Percentiles rank a stretch among this genome's conserved stretches.
Evolutionary conservation across 108 stramenopile genomes (phyloP).

Genomic region (Pseudonitzschia delicatissima): DNA sequence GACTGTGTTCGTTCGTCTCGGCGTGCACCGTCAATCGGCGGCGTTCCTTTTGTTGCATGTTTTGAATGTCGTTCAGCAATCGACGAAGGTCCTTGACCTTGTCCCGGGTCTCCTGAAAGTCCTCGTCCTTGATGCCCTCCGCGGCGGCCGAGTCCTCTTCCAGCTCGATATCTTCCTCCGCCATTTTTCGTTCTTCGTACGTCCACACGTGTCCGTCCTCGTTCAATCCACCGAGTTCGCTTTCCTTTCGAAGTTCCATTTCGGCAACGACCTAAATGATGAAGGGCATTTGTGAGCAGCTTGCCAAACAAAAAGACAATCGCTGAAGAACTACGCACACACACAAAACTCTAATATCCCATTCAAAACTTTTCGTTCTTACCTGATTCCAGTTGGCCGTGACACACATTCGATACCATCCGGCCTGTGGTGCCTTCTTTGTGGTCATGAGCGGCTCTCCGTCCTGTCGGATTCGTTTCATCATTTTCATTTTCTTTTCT

Average conservation of each 20-base stretch:
- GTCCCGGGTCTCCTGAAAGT: constrained; percentile 55
- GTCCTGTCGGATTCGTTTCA: constrained; percentile 41
- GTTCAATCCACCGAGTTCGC: constrained; percentile 58
- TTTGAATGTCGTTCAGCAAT: constrained; percentile 67
- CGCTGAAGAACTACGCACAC: neutral
- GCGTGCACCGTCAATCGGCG: constrained; percentile 65
- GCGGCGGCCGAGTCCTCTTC: constrained; percentile 55
- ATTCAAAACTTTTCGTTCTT: no score
- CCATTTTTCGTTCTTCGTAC: constrained; percentile 44
- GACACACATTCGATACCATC: constrained; percentile 83
- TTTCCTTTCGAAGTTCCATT: constrained; percentile 74
- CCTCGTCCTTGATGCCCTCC: constrained; percentile 75
- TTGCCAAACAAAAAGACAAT: neutral
- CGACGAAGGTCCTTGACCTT: constrained; percentile 59
- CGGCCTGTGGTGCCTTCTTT: constrained; percentile 33
- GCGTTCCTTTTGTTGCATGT: constrained; percentile 73
- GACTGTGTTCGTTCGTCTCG: constrained; percentile 74
- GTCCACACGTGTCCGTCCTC: constrained; percentile 62
- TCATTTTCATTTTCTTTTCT: constrained; percentile 26
- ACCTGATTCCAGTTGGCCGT: constrained; percentile 40
- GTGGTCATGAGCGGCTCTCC: constrained; percentile 70
- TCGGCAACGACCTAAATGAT: constrained; percentile 53
- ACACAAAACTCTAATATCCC: neutral
- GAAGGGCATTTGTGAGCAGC: neutral
- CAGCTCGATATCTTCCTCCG: constrained; percentile 61